These are phyloP conservation scores for Zangia roseola DNA, from an alignment of 768 basidiomycete species.

Conservation along the genomic window DNA sequence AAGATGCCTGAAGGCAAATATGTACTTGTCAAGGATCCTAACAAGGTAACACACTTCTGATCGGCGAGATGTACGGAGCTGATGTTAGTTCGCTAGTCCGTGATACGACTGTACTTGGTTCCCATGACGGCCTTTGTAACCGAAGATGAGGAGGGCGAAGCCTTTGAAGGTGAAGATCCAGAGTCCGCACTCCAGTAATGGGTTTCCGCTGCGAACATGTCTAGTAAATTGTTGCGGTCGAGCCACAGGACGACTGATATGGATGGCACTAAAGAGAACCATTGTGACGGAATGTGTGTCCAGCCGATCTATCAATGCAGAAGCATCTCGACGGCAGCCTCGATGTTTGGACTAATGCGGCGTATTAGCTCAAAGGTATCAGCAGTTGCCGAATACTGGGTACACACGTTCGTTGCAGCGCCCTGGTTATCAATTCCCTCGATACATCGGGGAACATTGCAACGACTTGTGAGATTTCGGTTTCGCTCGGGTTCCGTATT, in stretches of 20 bases:
- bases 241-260: neutral
- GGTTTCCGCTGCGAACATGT: constrained; percentile 6
- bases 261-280: neutral
- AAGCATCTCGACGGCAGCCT: constrained; percentile 79
- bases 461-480: constrained; percentile 71
- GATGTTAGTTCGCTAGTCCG: constrained; percentile 56
- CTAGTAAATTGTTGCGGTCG: neutral
- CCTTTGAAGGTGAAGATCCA: constrained; percentile 41
- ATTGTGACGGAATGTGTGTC: neutral
- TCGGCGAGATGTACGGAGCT: neutral
- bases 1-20: constrained; percentile 99
- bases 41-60: constrained; percentile 63
- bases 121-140: constrained; percentile 82
- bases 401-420: constrained; percentile 78
- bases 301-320: constrained; percentile 37
- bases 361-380: constrained; percentile 1
- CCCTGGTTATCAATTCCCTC: constrained; percentile 68
- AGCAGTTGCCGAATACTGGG: neutral
- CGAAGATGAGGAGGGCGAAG: constrained; percentile 66
- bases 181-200: constrained; percentile 33
- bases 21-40: constrained; percentile 95
- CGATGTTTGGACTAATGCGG: constrained; percentile 62
- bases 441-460: constrained; percentile 83
- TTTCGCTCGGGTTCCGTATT: constrained; percentile 68
- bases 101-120: constrained; percentile 92